Evolutionary conservation across 2,329 filamentous ascomycete species (phyloP), one percentile per base, ranked within the genome.

Genomic region (Magnaporthales sp.): DNA sequence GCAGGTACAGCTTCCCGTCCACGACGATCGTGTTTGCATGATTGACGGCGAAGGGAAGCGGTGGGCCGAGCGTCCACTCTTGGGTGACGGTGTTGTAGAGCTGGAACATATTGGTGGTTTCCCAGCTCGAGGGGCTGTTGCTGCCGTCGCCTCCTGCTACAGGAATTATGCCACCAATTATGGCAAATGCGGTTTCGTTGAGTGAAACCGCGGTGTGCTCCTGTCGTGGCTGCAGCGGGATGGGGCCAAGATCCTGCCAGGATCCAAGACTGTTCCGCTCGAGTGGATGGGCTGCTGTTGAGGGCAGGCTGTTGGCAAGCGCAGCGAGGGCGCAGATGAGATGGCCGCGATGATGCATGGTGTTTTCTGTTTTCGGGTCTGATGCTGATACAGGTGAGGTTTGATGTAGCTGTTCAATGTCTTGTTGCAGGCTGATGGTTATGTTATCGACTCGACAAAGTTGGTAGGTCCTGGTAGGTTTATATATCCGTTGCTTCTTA

Each of bases 91-190:
- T 60, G 63, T 65, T 29, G 51, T 30, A 65, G 22, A 65, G 63
- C 63, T 65, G 63, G 63, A 65, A 65, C 38, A 65, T 65, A 46
- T 65, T 15, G 4, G 63, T 65, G 19, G 63, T 65, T 4, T 5
- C 46, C 63, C 63, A 65, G 31, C 15, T 46, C 19, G n/a, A 24
- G 2, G 46, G 38, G 19, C 26, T 26, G 63, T 32, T 58, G 46
- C 63, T 46, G 63, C 38, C 46, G 51, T 54, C 46, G 19, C 38
- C 24, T 24, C 63, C 63, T n/a, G 13, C 8, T 10, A 8, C 9
- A 27, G 46, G 63, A 27, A 65, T 24, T 26, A 65, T 60, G 27
- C 63, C 63, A 27, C 63, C 63, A 46, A 65, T 13, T 3, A 65
- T 26, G 15, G 63, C 63, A 54, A 65, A 15, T 24, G 63, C 58